Conservation (phyloP, 805 yeast species). For the Maudiozyma pseudohumilis region DNA sequence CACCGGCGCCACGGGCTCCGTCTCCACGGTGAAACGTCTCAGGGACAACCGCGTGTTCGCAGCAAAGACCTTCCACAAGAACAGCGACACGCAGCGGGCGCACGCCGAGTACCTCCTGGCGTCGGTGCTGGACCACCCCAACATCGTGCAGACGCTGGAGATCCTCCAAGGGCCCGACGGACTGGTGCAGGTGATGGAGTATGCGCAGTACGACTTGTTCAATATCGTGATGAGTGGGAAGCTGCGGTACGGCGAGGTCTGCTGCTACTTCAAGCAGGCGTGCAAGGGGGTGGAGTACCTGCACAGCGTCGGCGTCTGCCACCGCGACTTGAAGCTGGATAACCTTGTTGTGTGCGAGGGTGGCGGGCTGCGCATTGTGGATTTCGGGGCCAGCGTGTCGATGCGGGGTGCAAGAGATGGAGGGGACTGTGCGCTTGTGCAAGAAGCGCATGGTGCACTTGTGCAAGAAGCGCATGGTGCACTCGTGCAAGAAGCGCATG, state of each 20-base stretch:
- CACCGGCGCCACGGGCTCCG: constrained; percentile 92
- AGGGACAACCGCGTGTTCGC: constrained; percentile 70
- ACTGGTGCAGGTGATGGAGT: constrained; percentile 91
- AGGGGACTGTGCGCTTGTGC: constrained; percentile 86
- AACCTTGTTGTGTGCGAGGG: constrained; percentile 77
- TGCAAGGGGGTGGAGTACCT: constrained; percentile 71
- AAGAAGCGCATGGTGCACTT: constrained; percentile 86
- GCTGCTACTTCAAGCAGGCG: constrained; percentile 83
- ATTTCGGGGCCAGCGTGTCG: constrained; percentile 89
- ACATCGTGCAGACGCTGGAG: constrained; percentile 82
- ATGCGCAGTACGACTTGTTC: constrained; percentile 82
- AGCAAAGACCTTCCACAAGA: constrained; percentile 68
- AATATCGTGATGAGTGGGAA: constrained; percentile 91
- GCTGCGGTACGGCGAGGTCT: constrained; percentile 66
- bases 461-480: constrained; percentile 88
- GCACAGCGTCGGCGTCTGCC: constrained; percentile 80
- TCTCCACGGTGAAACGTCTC: constrained; percentile 57
- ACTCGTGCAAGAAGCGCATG: constrained; percentile 80
- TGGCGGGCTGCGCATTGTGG: constrained; percentile 84
- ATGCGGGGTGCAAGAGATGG: no score
- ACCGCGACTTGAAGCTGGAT: constrained; percentile 84
- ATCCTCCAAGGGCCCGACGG: constrained; percentile 36
- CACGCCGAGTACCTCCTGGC: constrained; percentile 95
- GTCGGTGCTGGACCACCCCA: constrained; percentile 77
- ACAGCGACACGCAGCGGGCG: no score